These are phyloP conservation scores for Mucor circinelloides DNA, from an alignment of 371 early-diverging fungal species.

Conservation along the genomic window DNA sequence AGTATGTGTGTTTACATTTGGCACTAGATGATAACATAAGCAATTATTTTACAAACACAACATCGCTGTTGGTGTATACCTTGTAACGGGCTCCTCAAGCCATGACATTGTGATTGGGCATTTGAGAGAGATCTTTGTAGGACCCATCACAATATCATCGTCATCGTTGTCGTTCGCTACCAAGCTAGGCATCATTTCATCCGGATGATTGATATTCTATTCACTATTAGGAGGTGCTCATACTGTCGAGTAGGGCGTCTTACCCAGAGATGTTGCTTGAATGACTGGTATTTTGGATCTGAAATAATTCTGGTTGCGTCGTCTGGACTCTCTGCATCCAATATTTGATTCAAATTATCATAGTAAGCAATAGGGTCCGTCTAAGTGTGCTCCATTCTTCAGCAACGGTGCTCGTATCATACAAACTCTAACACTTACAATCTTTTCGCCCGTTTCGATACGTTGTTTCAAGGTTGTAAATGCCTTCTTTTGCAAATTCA, in stretches of 20 bases:
- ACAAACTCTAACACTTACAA: not conserved
- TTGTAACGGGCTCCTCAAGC: conserved; percentile 40
- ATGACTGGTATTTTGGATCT: not conserved
- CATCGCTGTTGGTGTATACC: conserved; percentile 8
- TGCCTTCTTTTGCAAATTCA: conserved; percentile 1
- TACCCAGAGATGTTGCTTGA: conserved; percentile 31
- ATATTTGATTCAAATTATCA: not conserved
- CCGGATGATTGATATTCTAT: conserved; percentile 41
- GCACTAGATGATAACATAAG: conserved; percentile 16
- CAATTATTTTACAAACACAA: not conserved
- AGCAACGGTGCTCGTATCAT: not conserved
- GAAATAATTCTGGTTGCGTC: conserved; percentile 11
- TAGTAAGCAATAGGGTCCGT: conserved; percentile 8
- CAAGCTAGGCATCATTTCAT: conserved; percentile 35
- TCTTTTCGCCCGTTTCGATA: conserved; percentile 1
- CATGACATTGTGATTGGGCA: conserved; percentile 45
- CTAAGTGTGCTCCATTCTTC: conserved; percentile 5
- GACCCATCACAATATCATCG: conserved; percentile 41
- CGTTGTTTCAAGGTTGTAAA: not conserved
- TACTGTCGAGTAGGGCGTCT: not conserved
- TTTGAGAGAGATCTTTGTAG: conserved; percentile 34
- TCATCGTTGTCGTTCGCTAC: conserved; percentile 15
- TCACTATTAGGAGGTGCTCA: not conserved
- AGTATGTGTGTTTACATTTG: conserved; percentile 42
- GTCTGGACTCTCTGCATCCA: not conserved